A percentile compares a stretch with the other conserved stretches of the same genome.
Conservation (phyloP, 2,329 filamentous ascomycete species). For the Colletotrichum phormii region DNA sequence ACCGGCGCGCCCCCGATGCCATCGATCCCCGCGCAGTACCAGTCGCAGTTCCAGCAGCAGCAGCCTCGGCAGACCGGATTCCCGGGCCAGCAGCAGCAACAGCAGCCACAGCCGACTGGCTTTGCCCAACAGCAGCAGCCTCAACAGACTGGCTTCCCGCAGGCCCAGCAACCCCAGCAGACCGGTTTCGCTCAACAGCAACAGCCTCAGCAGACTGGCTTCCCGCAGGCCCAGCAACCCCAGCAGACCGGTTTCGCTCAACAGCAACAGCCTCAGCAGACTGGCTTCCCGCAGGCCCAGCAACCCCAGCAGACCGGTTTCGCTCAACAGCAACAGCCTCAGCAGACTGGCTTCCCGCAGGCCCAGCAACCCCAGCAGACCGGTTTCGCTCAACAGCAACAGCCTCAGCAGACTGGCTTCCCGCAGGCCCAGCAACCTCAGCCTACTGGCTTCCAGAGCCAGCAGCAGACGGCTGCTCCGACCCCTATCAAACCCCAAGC, state of each 20-base stretch:
- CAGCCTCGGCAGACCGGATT: conserved; percentile 58
- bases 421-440: conserved; percentile 54
- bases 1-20: conserved; percentile 70
- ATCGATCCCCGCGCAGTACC: conserved; percentile 69
- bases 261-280: conserved; percentile 58
- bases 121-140: conserved; percentile 55
- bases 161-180: conserved; percentile 56
- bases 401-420: conserved; percentile 57
- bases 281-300: conserved; percentile 59
- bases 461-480: conserved; percentile 62
- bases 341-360: conserved; percentile 60
- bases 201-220: conserved; percentile 56
- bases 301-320: conserved; percentile 58
- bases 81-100: conserved; percentile 54
- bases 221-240: conserved; percentile 54
- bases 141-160: conserved; percentile 58
- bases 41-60: conserved; percentile 68
- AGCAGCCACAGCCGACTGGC: conserved; percentile 54
- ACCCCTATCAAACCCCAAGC: conserved; percentile 72
- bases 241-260: too few species aligned
- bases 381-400: conserved; percentile 54
- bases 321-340: conserved; percentile 51
- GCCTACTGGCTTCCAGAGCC: conserved; percentile 58
- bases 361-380: conserved; percentile 54
- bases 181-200: conserved; percentile 55